Conservation (phyloP, 169 alveolate species). For the Neospora caninum region DNA sequence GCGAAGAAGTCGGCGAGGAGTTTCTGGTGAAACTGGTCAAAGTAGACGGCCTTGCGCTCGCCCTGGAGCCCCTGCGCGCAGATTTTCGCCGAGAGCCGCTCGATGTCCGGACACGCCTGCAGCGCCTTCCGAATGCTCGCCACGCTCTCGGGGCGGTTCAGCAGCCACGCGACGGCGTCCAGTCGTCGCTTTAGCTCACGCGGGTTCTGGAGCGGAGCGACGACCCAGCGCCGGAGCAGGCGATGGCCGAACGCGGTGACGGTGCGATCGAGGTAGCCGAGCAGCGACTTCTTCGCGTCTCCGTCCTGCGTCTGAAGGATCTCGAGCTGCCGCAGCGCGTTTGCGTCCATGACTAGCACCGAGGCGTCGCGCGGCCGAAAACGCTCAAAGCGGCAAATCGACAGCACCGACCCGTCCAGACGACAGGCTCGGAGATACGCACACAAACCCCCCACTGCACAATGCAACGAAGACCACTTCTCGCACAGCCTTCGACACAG, state of each 20-base stretch:
- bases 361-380: not conserved
- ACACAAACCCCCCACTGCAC: conserved; percentile 59
- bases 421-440: conserved; percentile 33
- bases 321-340: conserved; percentile 56
- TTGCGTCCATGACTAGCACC: conserved; percentile 45
- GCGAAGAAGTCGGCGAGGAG: conserved; percentile 39
- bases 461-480: conserved; percentile 7
- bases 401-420: conserved; percentile 36
- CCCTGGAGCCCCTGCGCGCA: conserved; percentile 84
- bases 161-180: conserved; percentile 89
- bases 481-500: conserved; percentile 21
- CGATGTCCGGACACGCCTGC: conserved; percentile 79
- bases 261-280: conserved; percentile 90
- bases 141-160: conserved; percentile 74
- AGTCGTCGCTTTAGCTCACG: conserved; percentile 89
- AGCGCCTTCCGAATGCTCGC: conserved; percentile 25
- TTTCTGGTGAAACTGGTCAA: conserved; percentile 57
- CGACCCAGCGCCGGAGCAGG: conserved; percentile 91
- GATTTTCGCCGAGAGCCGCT: conserved; percentile 82
- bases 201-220: conserved; percentile 89
- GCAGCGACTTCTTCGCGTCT: conserved; percentile 73
- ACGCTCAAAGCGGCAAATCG: conserved; percentile 1
- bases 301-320: conserved; percentile 62
- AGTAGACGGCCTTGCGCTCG: conserved; percentile 86
- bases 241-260: conserved; percentile 94